Evolutionary conservation across 441 rosid genomes (phyloP).

Genomic region (Pelargonium cotyledonis): DNA sequence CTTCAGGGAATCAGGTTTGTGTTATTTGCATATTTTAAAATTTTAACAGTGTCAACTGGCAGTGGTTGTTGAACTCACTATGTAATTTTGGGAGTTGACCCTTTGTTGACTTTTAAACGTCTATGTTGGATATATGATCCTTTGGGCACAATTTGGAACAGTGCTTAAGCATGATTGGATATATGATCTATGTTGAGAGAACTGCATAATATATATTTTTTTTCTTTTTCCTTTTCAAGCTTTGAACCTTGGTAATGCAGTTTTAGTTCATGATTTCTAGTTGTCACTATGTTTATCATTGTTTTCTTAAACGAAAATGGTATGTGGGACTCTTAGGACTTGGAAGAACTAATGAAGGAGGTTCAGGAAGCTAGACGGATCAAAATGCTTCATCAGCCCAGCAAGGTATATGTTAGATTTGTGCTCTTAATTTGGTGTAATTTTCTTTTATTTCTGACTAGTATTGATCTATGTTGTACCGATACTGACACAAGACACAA

Average conservation of each 20-base stretch:
- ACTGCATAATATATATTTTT: neutral
- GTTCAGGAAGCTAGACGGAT: constrained; percentile 99
- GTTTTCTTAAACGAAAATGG: neutral
- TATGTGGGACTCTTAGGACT: constrained; percentile 46
- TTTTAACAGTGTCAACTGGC: neutral
- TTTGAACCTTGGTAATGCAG: neutral
- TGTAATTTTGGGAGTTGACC: neutral
- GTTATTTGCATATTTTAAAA: neutral
- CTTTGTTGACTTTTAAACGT: neutral
- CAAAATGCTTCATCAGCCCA: constrained; percentile 97
- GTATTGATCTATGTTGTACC: neutral
- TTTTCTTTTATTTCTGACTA: neutral
- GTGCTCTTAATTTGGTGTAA: constrained; percentile 10
- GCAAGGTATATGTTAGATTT: constrained; percentile 52
- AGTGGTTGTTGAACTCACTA: neutral
- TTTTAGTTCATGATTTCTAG: neutral
- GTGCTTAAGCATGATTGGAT: too few relatives aligned
- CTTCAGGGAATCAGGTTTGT: constrained; percentile 65
- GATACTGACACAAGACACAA: too few relatives aligned
- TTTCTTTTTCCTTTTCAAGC: neutral
- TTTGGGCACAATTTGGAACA: too few relatives aligned
- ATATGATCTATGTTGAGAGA: too few relatives aligned
- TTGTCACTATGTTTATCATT: neutral
- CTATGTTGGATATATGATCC: too few relatives aligned
- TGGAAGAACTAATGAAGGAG: constrained; percentile 87